These are phyloP conservation scores for Wallacemonas collosoma DNA, from an alignment of 208 protist species.

Conservation along the genomic window DNA sequence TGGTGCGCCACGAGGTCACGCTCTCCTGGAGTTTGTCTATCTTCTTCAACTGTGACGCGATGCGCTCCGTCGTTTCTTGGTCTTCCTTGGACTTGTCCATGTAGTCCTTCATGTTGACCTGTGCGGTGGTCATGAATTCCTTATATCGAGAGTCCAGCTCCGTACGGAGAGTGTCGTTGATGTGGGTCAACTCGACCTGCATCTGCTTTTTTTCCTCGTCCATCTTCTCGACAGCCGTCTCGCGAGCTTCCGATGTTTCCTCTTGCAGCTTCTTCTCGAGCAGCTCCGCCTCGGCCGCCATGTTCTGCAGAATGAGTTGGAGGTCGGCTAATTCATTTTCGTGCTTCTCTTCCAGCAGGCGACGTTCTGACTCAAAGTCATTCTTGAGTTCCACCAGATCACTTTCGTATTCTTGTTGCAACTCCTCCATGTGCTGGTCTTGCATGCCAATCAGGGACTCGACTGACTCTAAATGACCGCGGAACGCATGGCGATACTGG, in stretches of 20 bases:
- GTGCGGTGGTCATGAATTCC: slow-evolving; percentile 90
- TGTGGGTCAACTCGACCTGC: slow-evolving; percentile 73
- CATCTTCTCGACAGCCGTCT: slow-evolving; percentile 92
- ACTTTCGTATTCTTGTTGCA: slow-evolving; percentile 91
- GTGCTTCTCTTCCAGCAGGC: slow-evolving; percentile 85
- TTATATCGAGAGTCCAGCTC: slow-evolving; percentile 90
- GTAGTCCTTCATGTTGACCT: slow-evolving; percentile 95
- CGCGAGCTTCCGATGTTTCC: slow-evolving; percentile 82
- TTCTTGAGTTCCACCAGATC: slow-evolving; percentile 89
- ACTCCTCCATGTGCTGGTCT: slow-evolving; percentile 59
- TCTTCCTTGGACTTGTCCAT: slow-evolving; percentile 95
- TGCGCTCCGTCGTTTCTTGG: slow-evolving; percentile 89
- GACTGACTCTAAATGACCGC: slow-evolving; percentile 91
- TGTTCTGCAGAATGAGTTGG: slow-evolving; percentile 91
- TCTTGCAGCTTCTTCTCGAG: slow-evolving; percentile 90
- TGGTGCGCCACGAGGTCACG: slow-evolving; percentile 90
- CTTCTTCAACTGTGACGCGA: slow-evolving; percentile 89
- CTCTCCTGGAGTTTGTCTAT: slow-evolving; percentile 95
- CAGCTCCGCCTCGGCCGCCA: slow-evolving; percentile 84
- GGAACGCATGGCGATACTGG: slow-evolving; percentile 91
- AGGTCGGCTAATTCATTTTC: slow-evolving; percentile 79
- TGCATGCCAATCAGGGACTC: slow-evolving; percentile 93
- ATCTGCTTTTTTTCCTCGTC: slow-evolving; percentile 92
- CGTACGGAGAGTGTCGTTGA: slow-evolving; percentile 63
- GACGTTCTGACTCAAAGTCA: slow-evolving; percentile 93